Percentiles rank a stretch among this genome's conserved stretches.
Conservation (phyloP, 2,329 filamentous ascomycete species). For the Cladosporium sp. region DNA sequence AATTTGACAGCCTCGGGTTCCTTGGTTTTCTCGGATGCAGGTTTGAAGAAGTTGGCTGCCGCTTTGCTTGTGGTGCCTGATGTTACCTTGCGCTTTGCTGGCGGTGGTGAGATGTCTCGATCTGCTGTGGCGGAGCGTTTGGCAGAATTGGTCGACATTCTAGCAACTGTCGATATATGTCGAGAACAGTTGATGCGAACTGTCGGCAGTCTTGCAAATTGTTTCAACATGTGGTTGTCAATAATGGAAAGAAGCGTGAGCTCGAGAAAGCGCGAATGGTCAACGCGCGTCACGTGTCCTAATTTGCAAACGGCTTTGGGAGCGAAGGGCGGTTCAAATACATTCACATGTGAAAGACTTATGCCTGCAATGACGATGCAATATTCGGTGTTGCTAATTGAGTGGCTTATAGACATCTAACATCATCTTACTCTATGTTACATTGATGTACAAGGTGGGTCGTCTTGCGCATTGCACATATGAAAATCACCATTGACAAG, state of each 20-base stretch:
- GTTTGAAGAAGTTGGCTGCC: constrained; percentile 83
- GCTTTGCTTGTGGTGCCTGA: constrained; percentile 56
- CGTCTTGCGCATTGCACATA: too few species aligned
- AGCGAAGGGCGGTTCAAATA: too few species aligned
- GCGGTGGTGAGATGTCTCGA: constrained; percentile 52
- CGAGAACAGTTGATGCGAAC: too few species aligned
- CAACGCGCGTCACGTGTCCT: neutral
- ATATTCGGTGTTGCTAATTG: too few species aligned
- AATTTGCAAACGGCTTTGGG: neutral
- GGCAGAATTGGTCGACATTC: constrained; percentile 19
- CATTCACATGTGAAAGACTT: too few species aligned
- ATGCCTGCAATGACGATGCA: too few species aligned
- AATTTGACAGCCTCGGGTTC: constrained; percentile 70
- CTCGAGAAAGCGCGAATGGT: neutral
- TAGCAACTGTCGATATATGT: neutral
- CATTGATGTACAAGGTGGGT: too few species aligned
- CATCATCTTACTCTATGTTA: too few species aligned
- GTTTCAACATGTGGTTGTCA: neutral
- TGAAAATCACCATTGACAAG: too few species aligned
- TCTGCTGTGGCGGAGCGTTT: constrained; percentile 38
- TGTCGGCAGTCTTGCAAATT: too few species aligned
- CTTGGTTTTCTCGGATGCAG: constrained; percentile 65
- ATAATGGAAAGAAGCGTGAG: too few species aligned
- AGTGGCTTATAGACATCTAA: too few species aligned
- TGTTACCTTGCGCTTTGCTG: constrained; percentile 51